phyloP scores from a whole-genome alignment of 768 basidiomycete species.

The Clitopilus hobsonii region DNA sequence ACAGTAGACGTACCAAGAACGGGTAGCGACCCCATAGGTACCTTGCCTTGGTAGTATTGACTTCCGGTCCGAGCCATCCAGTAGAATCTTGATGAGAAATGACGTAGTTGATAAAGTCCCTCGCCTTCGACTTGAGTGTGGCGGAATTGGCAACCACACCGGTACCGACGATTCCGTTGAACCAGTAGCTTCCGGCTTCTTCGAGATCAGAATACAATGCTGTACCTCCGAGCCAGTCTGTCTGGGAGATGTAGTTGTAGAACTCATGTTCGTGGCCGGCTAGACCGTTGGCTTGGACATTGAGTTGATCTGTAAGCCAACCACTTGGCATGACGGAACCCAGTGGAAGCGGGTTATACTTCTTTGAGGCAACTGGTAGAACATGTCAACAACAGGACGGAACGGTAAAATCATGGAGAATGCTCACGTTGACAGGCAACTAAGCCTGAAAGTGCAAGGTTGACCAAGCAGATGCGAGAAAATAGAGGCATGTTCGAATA shows the following conservation, averaged over 20 bases:
- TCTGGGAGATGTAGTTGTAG: constrained; percentile 31
- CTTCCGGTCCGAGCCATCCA: constrained; percentile 50
- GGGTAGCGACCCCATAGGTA: constrained; percentile 41
- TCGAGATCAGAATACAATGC: constrained; percentile 32
- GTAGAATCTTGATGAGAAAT: constrained; percentile 42
- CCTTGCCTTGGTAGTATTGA: constrained; percentile 42
- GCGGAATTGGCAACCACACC: not conserved
- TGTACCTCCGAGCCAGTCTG: constrained; percentile 33
- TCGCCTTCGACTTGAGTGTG: not conserved
- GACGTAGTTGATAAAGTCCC: constrained; percentile 36
- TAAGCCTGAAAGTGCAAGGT: not conserved
- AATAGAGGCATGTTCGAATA: not conserved
- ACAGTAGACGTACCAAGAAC: constrained; percentile 13
- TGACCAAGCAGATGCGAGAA: not conserved
- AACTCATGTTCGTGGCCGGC: constrained; percentile 38
- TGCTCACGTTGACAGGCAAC: not conserved
- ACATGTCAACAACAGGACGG: not conserved
- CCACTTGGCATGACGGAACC: constrained; percentile 28
- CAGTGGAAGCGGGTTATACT: constrained; percentile 29
- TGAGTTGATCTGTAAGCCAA: constrained; percentile 33
- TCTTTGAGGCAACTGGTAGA: constrained; percentile 30
- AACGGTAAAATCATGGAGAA: not conserved
- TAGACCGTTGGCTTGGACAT: constrained; percentile 32
- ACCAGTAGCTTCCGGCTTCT: constrained; percentile 51
- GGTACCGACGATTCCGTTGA: constrained; percentile 13